Evolutionary conservation across 345 rosid genomes (phyloP).

Genomic region (Cardamine resedifolia): DNA sequence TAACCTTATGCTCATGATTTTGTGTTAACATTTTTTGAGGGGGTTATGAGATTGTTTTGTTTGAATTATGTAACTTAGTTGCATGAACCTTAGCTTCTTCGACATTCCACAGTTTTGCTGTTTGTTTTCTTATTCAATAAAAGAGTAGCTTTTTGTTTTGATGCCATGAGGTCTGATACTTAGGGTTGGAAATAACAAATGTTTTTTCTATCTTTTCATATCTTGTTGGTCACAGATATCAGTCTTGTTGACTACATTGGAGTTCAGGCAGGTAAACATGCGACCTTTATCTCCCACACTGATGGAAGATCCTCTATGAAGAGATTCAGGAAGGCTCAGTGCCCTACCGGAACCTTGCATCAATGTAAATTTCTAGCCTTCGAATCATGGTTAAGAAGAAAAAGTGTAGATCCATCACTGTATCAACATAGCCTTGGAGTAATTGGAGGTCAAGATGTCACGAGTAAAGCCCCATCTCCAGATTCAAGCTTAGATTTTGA

Average conservation of each 20-base stretch:
- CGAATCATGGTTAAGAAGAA: too few relatives aligned
- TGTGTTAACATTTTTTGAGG: too few relatives aligned
- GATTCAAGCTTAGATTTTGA: constrained; percentile 40
- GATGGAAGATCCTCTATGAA: constrained; percentile 83
- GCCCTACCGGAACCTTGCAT: too few relatives aligned
- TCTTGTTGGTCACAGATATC: constrained; percentile 54
- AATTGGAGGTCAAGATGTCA: constrained; percentile 58
- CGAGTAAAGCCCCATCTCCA: constrained; percentile 36
- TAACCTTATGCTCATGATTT: too few relatives aligned
- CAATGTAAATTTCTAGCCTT: too few relatives aligned
- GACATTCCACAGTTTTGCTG: neutral
- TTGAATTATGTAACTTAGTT: too few relatives aligned
- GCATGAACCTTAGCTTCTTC: neutral
- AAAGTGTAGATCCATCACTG: too few relatives aligned
- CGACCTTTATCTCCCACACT: constrained; percentile 74
- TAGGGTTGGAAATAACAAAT: neutral
- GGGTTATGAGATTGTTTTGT: too few relatives aligned
- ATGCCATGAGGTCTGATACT: neutral
- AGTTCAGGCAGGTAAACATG: constrained; percentile 62
- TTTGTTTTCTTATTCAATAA: neutral
- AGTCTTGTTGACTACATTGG: constrained; percentile 66
- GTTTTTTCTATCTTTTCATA: neutral
- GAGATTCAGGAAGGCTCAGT: constrained; percentile 86
- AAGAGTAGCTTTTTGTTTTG: neutral
- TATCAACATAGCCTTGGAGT: too few relatives aligned